Conservation (phyloP, 176 grass and related monocot species). For the Calamus simplicifolius region DNA sequence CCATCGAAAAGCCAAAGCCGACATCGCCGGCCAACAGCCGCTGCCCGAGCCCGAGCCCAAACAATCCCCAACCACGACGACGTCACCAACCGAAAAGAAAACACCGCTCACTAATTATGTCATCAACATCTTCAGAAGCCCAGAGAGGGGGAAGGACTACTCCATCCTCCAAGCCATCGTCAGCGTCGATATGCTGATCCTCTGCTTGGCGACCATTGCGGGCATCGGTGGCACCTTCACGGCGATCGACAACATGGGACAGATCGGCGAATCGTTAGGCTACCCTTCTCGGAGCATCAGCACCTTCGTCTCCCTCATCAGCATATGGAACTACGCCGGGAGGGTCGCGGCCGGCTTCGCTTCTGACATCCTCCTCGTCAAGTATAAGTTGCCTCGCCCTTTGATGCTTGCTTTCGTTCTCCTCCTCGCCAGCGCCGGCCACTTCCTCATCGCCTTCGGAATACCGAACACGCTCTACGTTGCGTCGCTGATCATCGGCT, state of each 20-base stretch:
- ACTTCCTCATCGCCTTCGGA: constrained; percentile 34
- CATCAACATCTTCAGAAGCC: too few species aligned
- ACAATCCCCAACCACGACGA: too few species aligned
- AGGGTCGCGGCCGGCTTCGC: constrained; percentile 29
- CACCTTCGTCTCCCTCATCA: constrained; percentile 42
- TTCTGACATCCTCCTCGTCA: constrained; percentile 18
- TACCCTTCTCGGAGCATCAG: constrained; percentile 36
- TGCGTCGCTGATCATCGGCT: constrained; percentile 26
- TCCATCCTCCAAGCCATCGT: constrained; percentile 10
- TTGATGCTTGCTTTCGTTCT: constrained; percentile 18
- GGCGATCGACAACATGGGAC: constrained; percentile 59
- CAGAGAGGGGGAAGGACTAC: constrained; percentile 2
- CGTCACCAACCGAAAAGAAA: too few species aligned
- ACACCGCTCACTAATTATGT: too few species aligned
- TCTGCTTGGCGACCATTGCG: constrained; percentile 24
- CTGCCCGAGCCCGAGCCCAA: too few species aligned
- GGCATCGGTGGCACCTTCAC: constrained; percentile 46
- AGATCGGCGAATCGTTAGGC: constrained; percentile 49
- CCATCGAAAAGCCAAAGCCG: too few species aligned
- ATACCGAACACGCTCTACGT: constrained; percentile 24
- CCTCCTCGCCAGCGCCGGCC: constrained; percentile 12
- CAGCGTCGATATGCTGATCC: constrained; percentile 15
- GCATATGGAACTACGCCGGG: constrained; percentile 52
- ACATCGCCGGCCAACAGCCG: too few species aligned
- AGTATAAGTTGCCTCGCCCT: constrained; percentile 16